Evolutionary conservation across 2,329 filamentous ascomycete species (phyloP), one percentile per base, ranked within the genome.

Genomic region (Microcyclosporella mali): DNA sequence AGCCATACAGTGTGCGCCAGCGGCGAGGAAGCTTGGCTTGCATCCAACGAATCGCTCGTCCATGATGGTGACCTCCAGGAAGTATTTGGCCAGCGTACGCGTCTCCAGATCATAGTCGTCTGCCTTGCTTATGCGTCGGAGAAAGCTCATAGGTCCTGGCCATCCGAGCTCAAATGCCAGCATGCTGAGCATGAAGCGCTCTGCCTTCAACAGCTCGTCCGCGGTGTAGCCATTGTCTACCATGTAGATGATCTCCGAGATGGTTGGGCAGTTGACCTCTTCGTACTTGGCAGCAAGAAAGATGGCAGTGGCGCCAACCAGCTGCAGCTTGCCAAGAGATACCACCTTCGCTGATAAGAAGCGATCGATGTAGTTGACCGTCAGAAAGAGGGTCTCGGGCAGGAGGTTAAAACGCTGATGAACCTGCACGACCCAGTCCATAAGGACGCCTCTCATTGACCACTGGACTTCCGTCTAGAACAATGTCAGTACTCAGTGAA

Each of bases 71-170:
- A 97, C 78, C 65, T 98, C 92, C 18, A 98, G 75, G 67, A 98
- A 95, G 69, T 98, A 98, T 70, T 98, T 98, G 56, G 92, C 88
- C 41, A 98, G 72, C 4, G 92, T 97, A 29, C 92, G 80, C 9
- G 90, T 95, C 69, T 98, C 90, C 35, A 95, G 73, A 61, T 98
- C 89, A 61, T 97, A 98, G 61, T 95, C 88, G 62, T 98, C 92
- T 11, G 92, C 92, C 71, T 97, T 97, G 81, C 90, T 97, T 67
- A 97, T 92, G 43, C 90, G 82, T 47, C 92, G 81, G 49, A 98
- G 75, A 69, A 98, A 98, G 71, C 88, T 95, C 90, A 98, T 95
- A 1, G 92, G 92, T 33, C 92, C 92, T n/a, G 92, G 92, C 84
- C 88, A 97, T 40, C 92, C 92, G 41, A 98, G 79, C 68, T 95